A percentile compares a stretch with the other conserved stretches of the same genome.
These are phyloP conservation scores for Mycena belliarum DNA, from an alignment of 768 basidiomycete species.

Conservation along the genomic window DNA sequence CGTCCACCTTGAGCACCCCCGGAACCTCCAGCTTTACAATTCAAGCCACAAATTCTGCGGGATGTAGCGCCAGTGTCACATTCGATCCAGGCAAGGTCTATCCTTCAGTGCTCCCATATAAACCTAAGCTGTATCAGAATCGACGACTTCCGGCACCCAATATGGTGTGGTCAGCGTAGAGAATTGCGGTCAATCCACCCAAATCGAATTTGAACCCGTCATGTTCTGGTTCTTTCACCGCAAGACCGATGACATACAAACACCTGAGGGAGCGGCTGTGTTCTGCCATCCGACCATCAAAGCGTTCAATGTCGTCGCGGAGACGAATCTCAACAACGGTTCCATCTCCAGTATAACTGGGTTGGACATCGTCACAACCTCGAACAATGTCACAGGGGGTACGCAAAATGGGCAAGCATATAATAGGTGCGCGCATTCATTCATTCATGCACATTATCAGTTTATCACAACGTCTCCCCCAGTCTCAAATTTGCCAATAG, in stretches of 20 bases:
- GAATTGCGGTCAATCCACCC: slow-evolving; percentile 31
- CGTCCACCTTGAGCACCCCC: slow-evolving; percentile 25
- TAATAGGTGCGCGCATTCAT: slow-evolving; percentile 51
- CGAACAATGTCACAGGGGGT: slow-evolving; percentile 55
- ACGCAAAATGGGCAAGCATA: slow-evolving; percentile 49
- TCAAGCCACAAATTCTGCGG: slow-evolving; percentile 45
- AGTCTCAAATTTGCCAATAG: slow-evolving; percentile 17
- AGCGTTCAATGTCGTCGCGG: slow-evolving; percentile 43
- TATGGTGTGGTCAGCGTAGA: slow-evolving; percentile 47
- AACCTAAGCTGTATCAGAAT: background rate
- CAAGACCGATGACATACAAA: slow-evolving; percentile 25
- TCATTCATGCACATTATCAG: background rate
- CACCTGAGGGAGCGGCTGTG: slow-evolving; percentile 46
- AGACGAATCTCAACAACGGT: slow-evolving; percentile 44
- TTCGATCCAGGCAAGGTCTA: slow-evolving; percentile 35
- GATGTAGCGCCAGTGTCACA: slow-evolving; percentile 41
- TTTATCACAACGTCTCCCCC: background rate
- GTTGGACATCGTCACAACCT: slow-evolving; percentile 28
- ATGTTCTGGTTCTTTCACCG: slow-evolving; percentile 67
- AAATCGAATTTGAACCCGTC: slow-evolving; percentile 48
- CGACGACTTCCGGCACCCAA: slow-evolving; percentile 30
- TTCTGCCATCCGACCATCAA: slow-evolving; percentile 59
- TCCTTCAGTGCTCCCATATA: background rate
- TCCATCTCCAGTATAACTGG: slow-evolving; percentile 39
- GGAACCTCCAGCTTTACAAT: slow-evolving; percentile 35